Evolutionary conservation across 2,329 filamentous ascomycete species (phyloP).

Genomic region (Colletotrichum tabaci): DNA sequence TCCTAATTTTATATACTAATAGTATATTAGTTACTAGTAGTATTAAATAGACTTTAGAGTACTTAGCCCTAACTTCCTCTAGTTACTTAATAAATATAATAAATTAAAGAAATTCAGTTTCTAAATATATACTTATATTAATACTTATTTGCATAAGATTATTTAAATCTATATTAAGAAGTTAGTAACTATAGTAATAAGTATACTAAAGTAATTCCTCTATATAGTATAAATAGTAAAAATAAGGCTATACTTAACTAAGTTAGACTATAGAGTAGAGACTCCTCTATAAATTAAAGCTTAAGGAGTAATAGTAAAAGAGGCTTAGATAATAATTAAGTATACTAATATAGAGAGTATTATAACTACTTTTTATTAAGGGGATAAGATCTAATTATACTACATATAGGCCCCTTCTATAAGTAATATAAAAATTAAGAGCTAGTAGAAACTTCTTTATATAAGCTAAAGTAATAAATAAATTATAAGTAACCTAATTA

Average conservation of each 20-base stretch:
- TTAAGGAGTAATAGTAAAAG: background rate
- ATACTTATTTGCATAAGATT: background rate
- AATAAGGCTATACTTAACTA: background rate
- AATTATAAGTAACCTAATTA: background rate
- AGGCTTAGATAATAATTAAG: background rate
- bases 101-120: background rate
- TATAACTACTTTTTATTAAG: background rate
- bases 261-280: background rate
- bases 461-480: background rate
- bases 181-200: background rate
- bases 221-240: background rate
- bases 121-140: background rate
- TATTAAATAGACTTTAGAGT: background rate
- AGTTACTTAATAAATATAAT: background rate
- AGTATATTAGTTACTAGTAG: background rate
- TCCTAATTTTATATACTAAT: background rate
- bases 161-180: background rate
- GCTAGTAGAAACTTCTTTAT: background rate
- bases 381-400: background rate
- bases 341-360: background rate
- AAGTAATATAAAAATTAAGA: background rate
- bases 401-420: background rate
- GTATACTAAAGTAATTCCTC: background rate
- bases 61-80: background rate
- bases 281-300: background rate